Evolutionary conservation across 139 green algal species (phyloP).

Genomic region (Tetratostichococcus sp.): DNA sequence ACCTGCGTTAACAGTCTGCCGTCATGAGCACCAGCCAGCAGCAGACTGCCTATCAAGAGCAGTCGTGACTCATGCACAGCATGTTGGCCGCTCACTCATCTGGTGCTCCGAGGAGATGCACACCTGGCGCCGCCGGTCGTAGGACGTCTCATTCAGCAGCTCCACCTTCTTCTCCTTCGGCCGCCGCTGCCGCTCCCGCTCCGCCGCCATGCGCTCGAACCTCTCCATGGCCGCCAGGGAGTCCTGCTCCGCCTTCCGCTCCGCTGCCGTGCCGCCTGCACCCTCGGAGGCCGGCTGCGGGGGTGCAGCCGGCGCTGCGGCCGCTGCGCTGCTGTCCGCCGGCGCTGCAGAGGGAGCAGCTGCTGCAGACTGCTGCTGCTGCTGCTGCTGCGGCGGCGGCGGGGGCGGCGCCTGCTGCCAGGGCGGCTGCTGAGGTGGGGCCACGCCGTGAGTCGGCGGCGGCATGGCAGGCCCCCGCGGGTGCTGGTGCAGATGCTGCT

Average conservation of each 20-base stretch:
- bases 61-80: too few species aligned
- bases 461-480: neutral
- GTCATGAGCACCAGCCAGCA: too few species aligned
- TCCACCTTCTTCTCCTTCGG: conserved; percentile 11
- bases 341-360: neutral
- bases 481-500: neutral
- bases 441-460: neutral
- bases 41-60: too few species aligned
- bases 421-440: neutral
- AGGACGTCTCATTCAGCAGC: conserved; percentile 60
- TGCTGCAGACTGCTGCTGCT: conserved; percentile 1
- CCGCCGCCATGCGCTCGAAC: conserved; percentile 40
- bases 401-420: too few species aligned
- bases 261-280: neutral
- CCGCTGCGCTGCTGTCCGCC: too few species aligned
- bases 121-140: conserved; percentile 40
- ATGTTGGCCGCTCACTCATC: too few species aligned
- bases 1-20: conserved; percentile 20
- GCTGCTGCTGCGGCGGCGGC: neutral
- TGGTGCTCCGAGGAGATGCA: too few species aligned
- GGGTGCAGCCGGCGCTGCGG: too few species aligned
- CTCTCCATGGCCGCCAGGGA: conserved; percentile 58
- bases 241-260: conserved; percentile 16
- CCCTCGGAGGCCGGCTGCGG: neutral
- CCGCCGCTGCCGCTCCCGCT: conserved; percentile 21